These are phyloP conservation scores for Skeletonema menzelii DNA, from an alignment of 108 stramenopile species.

Conservation along the genomic window DNA sequence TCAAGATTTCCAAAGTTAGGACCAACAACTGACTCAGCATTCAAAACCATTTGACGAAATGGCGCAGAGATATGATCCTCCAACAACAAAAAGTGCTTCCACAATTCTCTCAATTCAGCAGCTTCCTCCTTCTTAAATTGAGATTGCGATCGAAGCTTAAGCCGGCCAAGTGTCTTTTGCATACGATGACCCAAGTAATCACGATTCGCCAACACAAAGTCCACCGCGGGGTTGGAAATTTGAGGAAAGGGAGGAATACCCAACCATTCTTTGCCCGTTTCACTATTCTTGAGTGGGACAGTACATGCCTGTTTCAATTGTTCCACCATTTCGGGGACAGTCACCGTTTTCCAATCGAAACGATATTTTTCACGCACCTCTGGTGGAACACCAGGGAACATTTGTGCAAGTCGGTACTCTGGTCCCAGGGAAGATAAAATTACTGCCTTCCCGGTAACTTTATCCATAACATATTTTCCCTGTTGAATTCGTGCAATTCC, in stretches of 20 bases:
- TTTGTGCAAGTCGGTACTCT: conserved; percentile 82
- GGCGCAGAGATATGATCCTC: conserved; percentile 87
- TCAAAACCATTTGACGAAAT: conserved; percentile 83
- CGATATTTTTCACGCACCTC: conserved; percentile 63
- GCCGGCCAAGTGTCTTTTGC: conserved; percentile 62
- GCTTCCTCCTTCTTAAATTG: conserved; percentile 57
- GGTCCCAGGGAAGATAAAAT: conserved; percentile 64
- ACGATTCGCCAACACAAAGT: conserved; percentile 82
- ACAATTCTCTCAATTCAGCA: conserved; percentile 48
- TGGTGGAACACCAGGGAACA: conserved; percentile 81
- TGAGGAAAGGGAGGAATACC: conserved; percentile 60
- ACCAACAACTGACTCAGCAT: conserved; percentile 74
- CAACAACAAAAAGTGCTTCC: conserved; percentile 67
- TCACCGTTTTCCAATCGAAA: conserved; percentile 60
- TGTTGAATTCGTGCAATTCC: conserved; percentile 77
- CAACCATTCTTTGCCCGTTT: conserved; percentile 42
- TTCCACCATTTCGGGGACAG: conserved; percentile 74
- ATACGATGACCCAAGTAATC: conserved; percentile 65
- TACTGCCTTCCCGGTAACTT: conserved; percentile 80
- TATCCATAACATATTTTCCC: conserved; percentile 84
- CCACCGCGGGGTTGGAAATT: conserved; percentile 65
- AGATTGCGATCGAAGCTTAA: conserved; percentile 60
- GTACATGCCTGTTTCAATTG: conserved; percentile 58
- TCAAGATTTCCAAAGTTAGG: conserved; percentile 88
- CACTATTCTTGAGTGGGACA: conserved; percentile 40